phyloP scores from a whole-genome alignment of 768 basidiomycete species.

The Xerocomellus intermedius region DNA sequence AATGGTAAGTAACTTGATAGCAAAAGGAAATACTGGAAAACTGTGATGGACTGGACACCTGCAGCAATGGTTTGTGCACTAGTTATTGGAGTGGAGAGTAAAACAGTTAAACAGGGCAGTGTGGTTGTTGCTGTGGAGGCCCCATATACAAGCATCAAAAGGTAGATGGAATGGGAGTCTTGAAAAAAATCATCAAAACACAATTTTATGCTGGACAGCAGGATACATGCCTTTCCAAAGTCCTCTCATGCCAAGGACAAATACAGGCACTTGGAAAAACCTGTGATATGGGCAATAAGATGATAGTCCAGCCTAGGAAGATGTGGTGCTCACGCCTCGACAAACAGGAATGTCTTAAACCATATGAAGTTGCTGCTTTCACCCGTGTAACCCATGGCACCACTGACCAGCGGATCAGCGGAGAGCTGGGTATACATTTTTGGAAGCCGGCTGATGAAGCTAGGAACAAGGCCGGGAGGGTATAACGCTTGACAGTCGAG shows the following conservation, averaged over 20 bases:
- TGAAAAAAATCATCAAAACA: neutral
- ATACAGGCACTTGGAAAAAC: conserved; percentile 74
- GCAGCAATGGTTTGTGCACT: conserved; percentile 31
- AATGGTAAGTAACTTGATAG: conserved; percentile 75
- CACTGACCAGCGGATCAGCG: conserved; percentile 65
- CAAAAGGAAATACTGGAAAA: conserved; percentile 53
- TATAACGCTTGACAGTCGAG: conserved; percentile 72
- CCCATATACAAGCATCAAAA: conserved; percentile 68
- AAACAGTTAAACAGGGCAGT: conserved; percentile 61
- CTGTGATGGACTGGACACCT: conserved; percentile 41
- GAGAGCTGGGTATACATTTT: conserved; percentile 55
- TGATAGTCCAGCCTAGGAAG: neutral
- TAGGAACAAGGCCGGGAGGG: conserved; percentile 50
- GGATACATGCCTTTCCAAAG: conserved; percentile 50
- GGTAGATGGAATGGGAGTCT: conserved; percentile 55
- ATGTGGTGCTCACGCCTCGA: conserved; percentile 52
- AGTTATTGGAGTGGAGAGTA: conserved; percentile 53
- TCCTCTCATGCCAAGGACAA: conserved; percentile 62
- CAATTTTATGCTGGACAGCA: neutral
- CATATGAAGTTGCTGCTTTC: conserved; percentile 44
- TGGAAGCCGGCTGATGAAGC: conserved; percentile 42
- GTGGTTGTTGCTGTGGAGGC: conserved; percentile 79
- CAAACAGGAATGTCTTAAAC: conserved; percentile 62
- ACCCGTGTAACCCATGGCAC: conserved; percentile 43
- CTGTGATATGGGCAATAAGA: conserved; percentile 19